phyloP scores from a whole-genome alignment of 2,329 filamentous ascomycete species.

The Emericellopsis cladophorae region DNA sequence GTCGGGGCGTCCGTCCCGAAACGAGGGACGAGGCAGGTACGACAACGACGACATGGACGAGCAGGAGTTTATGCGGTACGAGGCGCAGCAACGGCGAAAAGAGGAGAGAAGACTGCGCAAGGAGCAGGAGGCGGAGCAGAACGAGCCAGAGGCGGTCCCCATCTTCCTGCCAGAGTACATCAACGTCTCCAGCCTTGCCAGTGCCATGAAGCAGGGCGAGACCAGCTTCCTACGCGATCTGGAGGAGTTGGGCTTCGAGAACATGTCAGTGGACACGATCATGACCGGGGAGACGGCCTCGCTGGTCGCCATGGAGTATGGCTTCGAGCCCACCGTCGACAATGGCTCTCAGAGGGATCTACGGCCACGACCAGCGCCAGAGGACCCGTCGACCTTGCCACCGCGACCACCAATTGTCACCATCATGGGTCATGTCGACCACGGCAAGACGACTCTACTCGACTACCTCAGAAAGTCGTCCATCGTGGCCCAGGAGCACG shows the following conservation, averaged over 20 bases:
- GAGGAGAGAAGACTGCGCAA: conserved; percentile 27
- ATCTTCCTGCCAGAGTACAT: conserved; percentile 87
- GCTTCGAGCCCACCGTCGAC: conserved; percentile 74
- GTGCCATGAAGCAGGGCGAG: conserved; percentile 57
- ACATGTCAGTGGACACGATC: conserved; percentile 69
- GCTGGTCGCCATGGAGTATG: conserved; percentile 83
- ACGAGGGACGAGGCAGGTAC: conserved; percentile 3
- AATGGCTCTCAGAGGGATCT: conserved; percentile 56
- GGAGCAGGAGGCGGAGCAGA: conserved; percentile 11
- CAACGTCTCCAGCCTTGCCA: conserved; percentile 70
- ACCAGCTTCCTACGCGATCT: conserved; percentile 64
- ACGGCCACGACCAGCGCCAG: conserved; percentile 51
- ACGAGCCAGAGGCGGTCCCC: conserved; percentile 28
- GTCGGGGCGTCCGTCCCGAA: conserved; percentile 7
- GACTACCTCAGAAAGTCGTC: conserved; percentile 91
- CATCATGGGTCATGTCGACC: conserved; percentile 98
- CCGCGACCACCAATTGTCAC: conserved; percentile 84
- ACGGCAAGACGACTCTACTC: conserved; percentile 93
- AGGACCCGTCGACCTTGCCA: conserved; percentile 57
- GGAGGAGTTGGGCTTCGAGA: conserved; percentile 79
- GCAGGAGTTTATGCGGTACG: conserved; percentile 19
- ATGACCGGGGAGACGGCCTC: conserved; percentile 85
- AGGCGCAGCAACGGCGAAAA: conserved; percentile 26
- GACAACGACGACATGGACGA: conserved; percentile 26
- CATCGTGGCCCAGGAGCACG: conserved; percentile 81